Base-by-base conservation (phyloP, 2,329 filamentous ascomycete species). In the Calonectria honghensis region DNA sequence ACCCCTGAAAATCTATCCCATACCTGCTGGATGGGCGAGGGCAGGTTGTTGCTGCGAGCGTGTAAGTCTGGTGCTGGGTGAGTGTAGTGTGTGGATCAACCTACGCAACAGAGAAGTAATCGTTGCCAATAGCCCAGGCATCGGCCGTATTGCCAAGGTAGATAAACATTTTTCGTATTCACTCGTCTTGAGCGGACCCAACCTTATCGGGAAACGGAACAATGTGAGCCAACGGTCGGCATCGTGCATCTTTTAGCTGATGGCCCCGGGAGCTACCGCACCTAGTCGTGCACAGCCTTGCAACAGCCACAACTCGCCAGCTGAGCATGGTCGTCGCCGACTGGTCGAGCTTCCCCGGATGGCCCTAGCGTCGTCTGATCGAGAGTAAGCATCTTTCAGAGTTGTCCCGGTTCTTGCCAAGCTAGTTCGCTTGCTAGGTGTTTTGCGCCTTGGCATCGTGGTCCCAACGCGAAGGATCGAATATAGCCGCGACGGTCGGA, bases 41-140 rank as follows among this genome's bases (percentile, higher is more conserved):
- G 73, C 3, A 76, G 29, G 31, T 75, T 72, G 35, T 73, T 71
- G 20, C 73, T 74, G 54, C 16, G 2, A 20, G 7, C 20, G 35
- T n/a, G 32, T 74, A 32, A 74, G 73, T 35, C 11, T 54, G 27
- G 9, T 24, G 39, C 27, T n/a, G 35, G 13, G 14, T 13, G 18
- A 10, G 13, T 14, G 2, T 24, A 37, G 24, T n/a, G n/a, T 48
- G 37, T 41, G 48, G 45, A 35, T 3, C 32, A 52, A 9, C 68
- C 66, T 59, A 76, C 74, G 72, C 39, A 16, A 70, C 9, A 6
- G 72, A 76, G 32, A 74, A 76, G 72, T 54, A 37, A 52, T 74
- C 74, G 29, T 76, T 76, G 9, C 74, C 72, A 32, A 74, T 57
- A 20, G 65, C 74, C 74, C 74, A 76, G 29, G 74, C 72, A 37